A percentile compares a stretch with the other conserved stretches of the same genome.
These are phyloP conservation scores for Camellia lanceoleosa DNA, from an alignment of 148 eudicot species.

Conservation along the genomic window DNA sequence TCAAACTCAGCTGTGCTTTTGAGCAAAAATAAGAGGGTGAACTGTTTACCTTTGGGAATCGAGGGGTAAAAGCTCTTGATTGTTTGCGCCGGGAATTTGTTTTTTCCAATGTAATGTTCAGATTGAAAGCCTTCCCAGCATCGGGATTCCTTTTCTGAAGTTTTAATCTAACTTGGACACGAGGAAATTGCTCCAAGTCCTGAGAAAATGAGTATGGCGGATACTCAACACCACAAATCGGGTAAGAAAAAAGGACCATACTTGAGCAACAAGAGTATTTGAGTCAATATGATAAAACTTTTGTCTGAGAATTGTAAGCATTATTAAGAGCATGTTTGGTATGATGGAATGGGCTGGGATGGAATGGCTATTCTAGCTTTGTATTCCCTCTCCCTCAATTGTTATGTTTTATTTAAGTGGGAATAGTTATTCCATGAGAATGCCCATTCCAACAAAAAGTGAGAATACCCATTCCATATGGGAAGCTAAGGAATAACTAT, in stretches of 20 bases:
- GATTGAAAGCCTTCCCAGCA: conserved; percentile 21
- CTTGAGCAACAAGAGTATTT: no score
- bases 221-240: not conserved
- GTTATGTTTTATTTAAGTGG: no score
- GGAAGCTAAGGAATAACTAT: no score
- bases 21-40: not conserved
- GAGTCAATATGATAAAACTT: not conserved
- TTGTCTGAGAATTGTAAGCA: not conserved
- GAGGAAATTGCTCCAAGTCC: conserved; percentile 83
- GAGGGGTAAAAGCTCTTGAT: conserved; percentile 75
- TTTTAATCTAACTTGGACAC: conserved; percentile 56
- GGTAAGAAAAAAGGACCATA: not conserved
- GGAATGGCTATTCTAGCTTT: no score
- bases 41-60: conserved; percentile 72
- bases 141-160: conserved; percentile 45
- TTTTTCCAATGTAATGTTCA: conserved; percentile 65
- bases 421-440: no score
- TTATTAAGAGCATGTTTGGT: no score
- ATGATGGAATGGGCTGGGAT: no score
- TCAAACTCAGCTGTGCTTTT: conserved; percentile 9
- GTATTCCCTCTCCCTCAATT: no score
- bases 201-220: conserved; percentile 28
- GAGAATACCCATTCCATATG: no score
- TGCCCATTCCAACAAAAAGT: no score
- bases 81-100: conserved; percentile 42